Evolutionary conservation across 2,329 filamentous ascomycete genomes (phyloP), one percentile per base, ranked within the genome.

Genomic region (Hansfordia pulvinata): DNA sequence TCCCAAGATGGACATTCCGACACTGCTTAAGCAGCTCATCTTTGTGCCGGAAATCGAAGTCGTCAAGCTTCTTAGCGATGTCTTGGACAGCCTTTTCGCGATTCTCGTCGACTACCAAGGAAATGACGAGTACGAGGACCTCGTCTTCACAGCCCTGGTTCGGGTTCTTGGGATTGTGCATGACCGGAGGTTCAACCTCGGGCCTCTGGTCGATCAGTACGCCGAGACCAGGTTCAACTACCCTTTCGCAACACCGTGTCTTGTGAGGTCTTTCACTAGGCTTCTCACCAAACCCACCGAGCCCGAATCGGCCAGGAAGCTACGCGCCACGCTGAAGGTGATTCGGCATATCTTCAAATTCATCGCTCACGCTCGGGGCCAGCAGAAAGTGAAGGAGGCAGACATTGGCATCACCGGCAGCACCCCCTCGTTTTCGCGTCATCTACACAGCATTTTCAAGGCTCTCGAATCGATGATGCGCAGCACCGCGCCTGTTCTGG

Each of bases 21-120:
- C 73, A 14, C 59, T 93, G 1, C 57, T 98, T 21, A 79, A 80
- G 46, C 76, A 86, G 38, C 70, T 96, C 25, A 76, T 86, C 12
- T 96, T 96, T 38, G 86, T 98, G 1, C 82, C 90, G 0, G 90
- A 98, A 48, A 93, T 96, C 30, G 92, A 98, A 53, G 82, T 98
- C 18, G 90, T 98, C 35, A 98, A 96, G 57, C 67, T 96, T 21
- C 60, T 96, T 6, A 79, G 71, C 35, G 80, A 93, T 41, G 85
- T 96, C 2, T 77, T 98, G 28, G 83, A 93, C 49, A 74, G 84
- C 0, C 68, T 98, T 1, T 98, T 98, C 46, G 79, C 83, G 5
- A 85, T 94, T 16, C 60, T 96, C 16, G 82, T 92, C 17, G 85
- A 94, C 40, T 77, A 93, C 43, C 75, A 83, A n/a, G 84, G 83